These are phyloP conservation scores for Leucoagaricus sp. DNA, from an alignment of 1,284 basidiomycete genomes.

Conservation along the genomic window DNA sequence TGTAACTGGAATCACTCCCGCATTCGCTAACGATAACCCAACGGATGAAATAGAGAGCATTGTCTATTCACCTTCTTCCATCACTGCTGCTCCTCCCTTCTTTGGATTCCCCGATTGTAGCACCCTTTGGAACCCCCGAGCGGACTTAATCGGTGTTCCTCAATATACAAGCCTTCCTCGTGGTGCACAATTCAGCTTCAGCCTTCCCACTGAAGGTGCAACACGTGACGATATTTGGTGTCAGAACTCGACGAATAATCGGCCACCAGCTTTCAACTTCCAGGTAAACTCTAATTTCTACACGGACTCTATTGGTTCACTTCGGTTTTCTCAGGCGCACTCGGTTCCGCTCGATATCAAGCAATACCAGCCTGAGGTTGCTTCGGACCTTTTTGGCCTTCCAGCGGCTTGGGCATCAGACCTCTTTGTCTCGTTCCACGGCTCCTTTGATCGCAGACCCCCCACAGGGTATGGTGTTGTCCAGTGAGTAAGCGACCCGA, in stretches of 20 bases:
- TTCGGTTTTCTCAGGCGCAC: slow-evolving; percentile 33
- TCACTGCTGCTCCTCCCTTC: slow-evolving; percentile 17
- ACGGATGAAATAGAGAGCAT: slow-evolving; percentile 41
- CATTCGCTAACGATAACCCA: slow-evolving; percentile 45
- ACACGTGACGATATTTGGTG: slow-evolving; percentile 34
- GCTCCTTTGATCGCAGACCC: slow-evolving; percentile 31
- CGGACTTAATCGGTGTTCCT: slow-evolving; percentile 35
- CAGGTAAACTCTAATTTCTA: slow-evolving; percentile 25
- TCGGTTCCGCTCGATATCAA: slow-evolving; percentile 46
- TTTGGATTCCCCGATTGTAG: slow-evolving; percentile 43
- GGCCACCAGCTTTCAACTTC: slow-evolving; percentile 36
- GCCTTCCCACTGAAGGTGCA: slow-evolving; percentile 22
- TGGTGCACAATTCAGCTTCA: slow-evolving; percentile 38
- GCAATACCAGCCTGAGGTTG: slow-evolving; percentile 28
- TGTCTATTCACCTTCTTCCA: slow-evolving; percentile 16
- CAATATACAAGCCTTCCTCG: slow-evolving; percentile 28
- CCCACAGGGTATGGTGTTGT: slow-evolving; percentile 46
- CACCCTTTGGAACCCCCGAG: slow-evolving; percentile 37
- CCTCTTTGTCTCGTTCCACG: slow-evolving; percentile 37
- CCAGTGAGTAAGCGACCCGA: slow-evolving; percentile 27
- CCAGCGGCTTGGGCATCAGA: slow-evolving; percentile 30
- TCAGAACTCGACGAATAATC: slow-evolving; percentile 31
- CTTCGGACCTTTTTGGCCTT: slow-evolving; percentile 22
- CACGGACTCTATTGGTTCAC: not conserved
- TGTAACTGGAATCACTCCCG: slow-evolving; percentile 33